A percentile compares a stretch with the other conserved stretches of the same genome.
These are phyloP conservation scores for Pleurotus ostreatus DNA, from an alignment of 768 basidiomycete genomes.

Conservation along the genomic window DNA sequence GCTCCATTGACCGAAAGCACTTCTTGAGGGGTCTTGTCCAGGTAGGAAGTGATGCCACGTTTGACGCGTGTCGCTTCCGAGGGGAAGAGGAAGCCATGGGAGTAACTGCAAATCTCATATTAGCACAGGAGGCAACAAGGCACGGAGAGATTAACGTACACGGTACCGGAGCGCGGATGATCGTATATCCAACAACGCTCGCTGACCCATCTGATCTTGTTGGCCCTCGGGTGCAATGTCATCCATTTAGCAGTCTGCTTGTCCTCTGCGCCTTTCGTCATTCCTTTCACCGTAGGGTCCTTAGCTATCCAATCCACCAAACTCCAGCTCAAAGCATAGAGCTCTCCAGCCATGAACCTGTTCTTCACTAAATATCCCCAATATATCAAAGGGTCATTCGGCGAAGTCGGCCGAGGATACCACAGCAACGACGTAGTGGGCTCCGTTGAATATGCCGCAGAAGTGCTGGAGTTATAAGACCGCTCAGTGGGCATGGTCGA, in stretches of 20 bases:
- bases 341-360: slow-evolving; percentile 92
- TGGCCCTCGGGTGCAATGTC: slow-evolving; percentile 72
- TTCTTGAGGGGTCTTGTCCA: slow-evolving; percentile 41
- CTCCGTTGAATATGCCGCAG: no score
- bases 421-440: neutral
- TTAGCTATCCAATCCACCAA: slow-evolving; percentile 85
- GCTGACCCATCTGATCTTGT: slow-evolving; percentile 81
- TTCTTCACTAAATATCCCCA: slow-evolving; percentile 93
- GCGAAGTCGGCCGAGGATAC: slow-evolving; percentile 6
- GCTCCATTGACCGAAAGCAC: slow-evolving; percentile 22
- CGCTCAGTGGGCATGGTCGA: neutral
- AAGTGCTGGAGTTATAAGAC: no score
- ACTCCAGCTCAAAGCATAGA: slow-evolving; percentile 87
- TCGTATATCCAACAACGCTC: slow-evolving; percentile 99
- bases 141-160: slow-evolving; percentile 47
- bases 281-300: slow-evolving; percentile 59
- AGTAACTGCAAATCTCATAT: slow-evolving; percentile 51
- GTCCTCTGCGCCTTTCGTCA: slow-evolving; percentile 85
- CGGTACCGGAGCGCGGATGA: slow-evolving; percentile 90
- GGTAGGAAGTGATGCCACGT: slow-evolving; percentile 45
- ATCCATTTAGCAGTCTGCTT: slow-evolving; percentile 95
- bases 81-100: slow-evolving; percentile 94
- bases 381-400: slow-evolving; percentile 69
- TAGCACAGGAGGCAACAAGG: slow-evolving; percentile 3
- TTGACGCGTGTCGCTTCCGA: slow-evolving; percentile 75